These are phyloP conservation scores for Arthrobotrys entomopaga DNA, from an alignment of 2,329 filamentous ascomycete species.

Conservation along the genomic window DNA sequence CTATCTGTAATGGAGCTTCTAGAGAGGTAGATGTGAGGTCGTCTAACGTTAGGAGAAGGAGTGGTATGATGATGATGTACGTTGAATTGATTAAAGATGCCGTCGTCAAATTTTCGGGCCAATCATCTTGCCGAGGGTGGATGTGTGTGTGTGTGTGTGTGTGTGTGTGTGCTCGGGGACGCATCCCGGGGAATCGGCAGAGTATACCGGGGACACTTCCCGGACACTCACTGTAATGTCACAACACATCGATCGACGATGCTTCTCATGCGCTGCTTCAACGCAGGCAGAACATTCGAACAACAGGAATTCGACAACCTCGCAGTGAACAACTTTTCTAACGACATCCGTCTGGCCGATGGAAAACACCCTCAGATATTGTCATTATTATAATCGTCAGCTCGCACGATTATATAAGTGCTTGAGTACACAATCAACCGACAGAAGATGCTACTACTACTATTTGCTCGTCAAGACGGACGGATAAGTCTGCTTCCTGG, in stretches of 20 bases:
- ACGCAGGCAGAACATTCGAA: no score
- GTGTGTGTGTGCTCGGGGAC: not conserved
- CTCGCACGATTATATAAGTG: no score
- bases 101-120: slow-evolving; percentile 24
- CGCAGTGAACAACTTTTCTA: no score
- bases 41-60: slow-evolving; percentile 9
- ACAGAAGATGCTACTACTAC: no score
- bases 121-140: not conserved
- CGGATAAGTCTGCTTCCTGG: not conserved
- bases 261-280: no score
- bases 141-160: no score
- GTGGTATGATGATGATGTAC: no score
- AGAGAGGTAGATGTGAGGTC: not conserved
- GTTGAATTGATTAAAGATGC: not conserved
- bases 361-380: no score
- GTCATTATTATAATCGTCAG: no score
- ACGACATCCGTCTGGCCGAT: no score
- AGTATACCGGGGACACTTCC: not conserved
- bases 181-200: not conserved
- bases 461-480: slow-evolving; percentile 11
- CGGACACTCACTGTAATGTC: not conserved
- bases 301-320: no score
- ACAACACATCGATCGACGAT: slow-evolving; percentile 14
- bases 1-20: not conserved
- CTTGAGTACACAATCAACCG: no score